Percentiles rank a stretch among this genome's conserved stretches.
Conservation (phyloP, 139 green algal genomes). For the Zygnema cylindricum region DNA sequence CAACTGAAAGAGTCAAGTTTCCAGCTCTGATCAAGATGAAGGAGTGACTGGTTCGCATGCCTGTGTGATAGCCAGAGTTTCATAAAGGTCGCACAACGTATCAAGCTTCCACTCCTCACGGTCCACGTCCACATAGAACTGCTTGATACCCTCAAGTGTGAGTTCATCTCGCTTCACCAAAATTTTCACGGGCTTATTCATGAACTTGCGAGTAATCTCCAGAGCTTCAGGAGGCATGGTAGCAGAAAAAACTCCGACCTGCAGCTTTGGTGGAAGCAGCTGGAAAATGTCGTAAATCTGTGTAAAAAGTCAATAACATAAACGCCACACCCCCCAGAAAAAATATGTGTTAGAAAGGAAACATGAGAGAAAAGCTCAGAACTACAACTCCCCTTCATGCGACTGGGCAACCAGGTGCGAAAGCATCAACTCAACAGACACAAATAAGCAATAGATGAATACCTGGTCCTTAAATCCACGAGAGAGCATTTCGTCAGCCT, state of each 20-base stretch:
- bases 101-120: constrained; percentile 99
- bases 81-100: constrained; percentile 99
- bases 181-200: constrained; percentile 99
- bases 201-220: constrained; percentile 99
- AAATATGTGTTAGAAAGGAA: too few species aligned
- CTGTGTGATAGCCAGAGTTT: constrained; percentile 99
- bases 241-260: constrained; percentile 98
- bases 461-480: constrained; percentile 96
- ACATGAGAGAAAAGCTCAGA: too few species aligned
- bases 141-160: constrained; percentile 99
- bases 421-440: background rate
- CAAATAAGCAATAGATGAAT: too few species aligned
- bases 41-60: constrained; percentile 13
- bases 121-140: constrained; percentile 90
- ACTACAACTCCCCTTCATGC: too few species aligned
- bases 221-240: constrained; percentile 98
- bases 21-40: too few species aligned
- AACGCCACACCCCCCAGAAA: too few species aligned
- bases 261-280: constrained; percentile 96
- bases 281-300: constrained; percentile 99
- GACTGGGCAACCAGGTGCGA: too few species aligned
- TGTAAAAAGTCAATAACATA: too few species aligned
- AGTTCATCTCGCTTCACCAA: constrained; percentile 99
- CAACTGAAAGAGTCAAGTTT: too few species aligned
- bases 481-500: constrained; percentile 99